Evolutionary conservation across 2,329 filamentous ascomycete genomes (phyloP).

Genomic region (Aspergillus caelatus): DNA sequence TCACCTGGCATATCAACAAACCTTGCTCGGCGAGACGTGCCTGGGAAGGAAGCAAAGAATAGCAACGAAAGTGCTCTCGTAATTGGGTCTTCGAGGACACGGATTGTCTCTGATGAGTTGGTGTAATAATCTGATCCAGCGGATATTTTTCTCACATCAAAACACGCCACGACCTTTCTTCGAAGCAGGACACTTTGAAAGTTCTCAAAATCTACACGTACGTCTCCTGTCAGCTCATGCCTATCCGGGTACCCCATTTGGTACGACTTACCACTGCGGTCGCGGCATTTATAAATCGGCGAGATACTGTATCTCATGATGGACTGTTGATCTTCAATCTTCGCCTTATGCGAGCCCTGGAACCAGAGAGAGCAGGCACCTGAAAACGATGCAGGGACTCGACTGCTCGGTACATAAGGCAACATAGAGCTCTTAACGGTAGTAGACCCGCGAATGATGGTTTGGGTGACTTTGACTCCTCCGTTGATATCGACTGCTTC

Average conservation of each 20-base stretch:
- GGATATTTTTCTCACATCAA: neutral
- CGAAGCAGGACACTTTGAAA: neutral
- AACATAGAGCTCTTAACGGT: neutral
- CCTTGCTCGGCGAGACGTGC: neutral
- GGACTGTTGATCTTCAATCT: neutral
- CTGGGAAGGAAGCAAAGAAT: neutral
- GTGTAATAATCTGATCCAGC: neutral
- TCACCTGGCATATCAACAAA: neutral
- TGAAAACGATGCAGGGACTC: neutral
- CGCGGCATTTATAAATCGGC: neutral
- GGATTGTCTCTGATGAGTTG: neutral
- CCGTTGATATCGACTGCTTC: neutral
- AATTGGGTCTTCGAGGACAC: neutral
- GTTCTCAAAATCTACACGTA: neutral
- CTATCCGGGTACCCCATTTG: rapidly evolving
- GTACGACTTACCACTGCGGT: neutral
- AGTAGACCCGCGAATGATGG: neutral
- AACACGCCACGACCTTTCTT: neutral
- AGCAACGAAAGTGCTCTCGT: neutral
- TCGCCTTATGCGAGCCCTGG: neutral
- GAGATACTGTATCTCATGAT: neutral
- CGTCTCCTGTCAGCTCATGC: rapidly evolving
- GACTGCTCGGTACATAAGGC: neutral
- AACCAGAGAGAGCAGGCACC: neutral
- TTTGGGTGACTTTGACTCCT: neutral